Conservation (phyloP, 257 asterid species). For the Solanum acaule region DNA sequence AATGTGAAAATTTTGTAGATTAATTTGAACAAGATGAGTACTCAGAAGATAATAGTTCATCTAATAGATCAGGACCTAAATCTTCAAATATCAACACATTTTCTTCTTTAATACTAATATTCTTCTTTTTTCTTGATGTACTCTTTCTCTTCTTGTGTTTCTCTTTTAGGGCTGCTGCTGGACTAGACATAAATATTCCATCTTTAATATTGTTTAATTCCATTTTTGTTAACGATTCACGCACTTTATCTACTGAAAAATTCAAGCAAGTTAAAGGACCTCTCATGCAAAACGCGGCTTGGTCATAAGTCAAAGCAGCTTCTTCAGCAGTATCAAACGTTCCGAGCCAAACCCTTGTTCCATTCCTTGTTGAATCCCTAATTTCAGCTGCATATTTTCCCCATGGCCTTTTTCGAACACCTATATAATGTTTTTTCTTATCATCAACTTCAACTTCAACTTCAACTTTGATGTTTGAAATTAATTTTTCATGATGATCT, state of each 20-base stretch:
- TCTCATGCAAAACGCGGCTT: constrained; percentile 5
- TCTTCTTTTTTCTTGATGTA: not conserved
- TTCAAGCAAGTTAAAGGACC: not conserved
- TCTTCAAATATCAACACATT: constrained; percentile 4
- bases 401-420: constrained; percentile 13
- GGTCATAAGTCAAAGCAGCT: constrained; percentile 12
- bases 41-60: constrained; percentile 2
- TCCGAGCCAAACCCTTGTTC: constrained; percentile 12
- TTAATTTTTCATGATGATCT: not conserved
- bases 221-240: not conserved
- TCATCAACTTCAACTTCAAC: not conserved
- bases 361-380: constrained; percentile 4
- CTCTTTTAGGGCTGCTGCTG: constrained; percentile 1
- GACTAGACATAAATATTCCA: not conserved
- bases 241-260: not conserved
- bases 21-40: not conserved
- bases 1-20: not conserved
- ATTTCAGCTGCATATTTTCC: constrained; percentile 12
- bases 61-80: constrained; percentile 7
- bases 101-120: not conserved
- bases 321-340: constrained; percentile 3
- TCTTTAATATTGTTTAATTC: not conserved
- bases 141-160: constrained; percentile 1
- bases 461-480: not conserved
- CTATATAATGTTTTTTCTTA: not conserved